Evolutionary conservation across 2,329 filamentous ascomycete genomes (phyloP), one percentile per base, ranked within the genome.

Genomic region (Trichoderma sp.): DNA sequence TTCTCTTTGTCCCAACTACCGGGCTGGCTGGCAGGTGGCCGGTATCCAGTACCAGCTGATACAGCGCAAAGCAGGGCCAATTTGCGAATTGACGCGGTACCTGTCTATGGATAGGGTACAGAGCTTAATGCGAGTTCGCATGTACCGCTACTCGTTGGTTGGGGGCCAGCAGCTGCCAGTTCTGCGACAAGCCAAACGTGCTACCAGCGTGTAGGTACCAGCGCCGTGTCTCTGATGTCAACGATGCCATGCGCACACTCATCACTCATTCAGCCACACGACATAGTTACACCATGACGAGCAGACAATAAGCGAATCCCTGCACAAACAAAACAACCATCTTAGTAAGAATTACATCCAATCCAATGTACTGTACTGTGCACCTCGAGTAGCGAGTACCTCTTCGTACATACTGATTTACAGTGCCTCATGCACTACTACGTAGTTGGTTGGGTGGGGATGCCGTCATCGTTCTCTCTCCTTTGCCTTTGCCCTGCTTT

Each of bases 401-500:
- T 24, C 24, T 24, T 24, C 24, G 24, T 24, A 24, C 24, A 24
- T 24, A 24, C 24, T 24, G 24, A 24, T 39, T 39, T 39, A 11
- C 43, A 47, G n/a, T 51, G 43, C 43, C 43, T 51, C 43, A 51
- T 51, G 43, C 43, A 51, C 43, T 30, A 30, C 62, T 51, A 64
- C 62, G 63, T 66, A 30, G 53, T 24, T n/a, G 64, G 24, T 60
- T 26, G 21, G 26, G 36, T 39, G 24, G 65, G 34, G 15, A 68
- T 68, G 65, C 65, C 65, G 65, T 68, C 65, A 68, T 68, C 65
- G 26, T 11, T 57, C 6, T n/a, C 28, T 14, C 34, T 28, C 28
- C 6, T 15, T 43, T 43, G 64, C 64, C 51, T 18, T 58, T 43
- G 39, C 39, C 39, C 39, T 43, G 39, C 6, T 43, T 43, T 43